Conservation (phyloP, 495 filamentous ascomycete species). For the Neurospora cerealis region DNA sequence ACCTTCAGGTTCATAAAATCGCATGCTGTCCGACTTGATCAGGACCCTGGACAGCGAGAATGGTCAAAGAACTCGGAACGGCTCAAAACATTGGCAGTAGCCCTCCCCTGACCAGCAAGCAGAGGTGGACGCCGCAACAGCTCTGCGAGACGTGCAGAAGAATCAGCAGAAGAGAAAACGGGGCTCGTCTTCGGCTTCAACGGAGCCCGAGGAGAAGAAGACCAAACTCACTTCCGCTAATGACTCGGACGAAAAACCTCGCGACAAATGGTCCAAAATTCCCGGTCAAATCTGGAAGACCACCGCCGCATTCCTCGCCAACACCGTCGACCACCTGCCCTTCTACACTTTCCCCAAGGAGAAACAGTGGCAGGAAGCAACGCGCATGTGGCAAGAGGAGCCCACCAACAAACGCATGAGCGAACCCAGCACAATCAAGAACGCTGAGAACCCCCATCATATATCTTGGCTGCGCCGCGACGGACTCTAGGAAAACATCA, state of each 20-base stretch:
- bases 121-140: neutral
- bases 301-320: neutral
- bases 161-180: neutral
- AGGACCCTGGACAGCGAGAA: neutral
- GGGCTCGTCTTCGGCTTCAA: neutral
- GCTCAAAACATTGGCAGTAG: neutral
- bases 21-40: neutral
- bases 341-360: neutral
- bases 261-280: neutral
- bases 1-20: neutral
- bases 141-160: neutral
- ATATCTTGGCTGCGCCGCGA: neutral
- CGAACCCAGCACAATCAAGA: neutral
- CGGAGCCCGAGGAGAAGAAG: neutral
- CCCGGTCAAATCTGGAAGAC: neutral
- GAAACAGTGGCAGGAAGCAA: neutral
- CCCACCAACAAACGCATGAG: neutral
- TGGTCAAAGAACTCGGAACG: neutral
- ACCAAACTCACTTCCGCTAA: neutral
- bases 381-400: neutral
- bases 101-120: neutral
- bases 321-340: neutral
- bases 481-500: neutral
- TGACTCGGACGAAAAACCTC: neutral
- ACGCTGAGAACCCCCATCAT: neutral